These are phyloP conservation scores for Wickerhamomyces subpelliculosus DNA, from an alignment of 805 yeast species.

Conservation along the genomic window DNA sequence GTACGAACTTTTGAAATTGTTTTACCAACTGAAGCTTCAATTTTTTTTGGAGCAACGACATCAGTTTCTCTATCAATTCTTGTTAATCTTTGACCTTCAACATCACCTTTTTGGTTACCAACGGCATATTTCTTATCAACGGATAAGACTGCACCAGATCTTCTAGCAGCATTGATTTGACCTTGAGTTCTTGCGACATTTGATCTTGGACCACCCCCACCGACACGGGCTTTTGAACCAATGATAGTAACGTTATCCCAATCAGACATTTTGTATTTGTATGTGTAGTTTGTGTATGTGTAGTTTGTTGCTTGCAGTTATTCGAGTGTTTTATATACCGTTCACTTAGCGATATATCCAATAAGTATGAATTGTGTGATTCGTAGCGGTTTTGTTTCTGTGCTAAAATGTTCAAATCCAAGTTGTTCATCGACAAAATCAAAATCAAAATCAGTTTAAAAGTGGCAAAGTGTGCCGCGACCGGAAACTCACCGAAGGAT, in stretches of 20 bases:
- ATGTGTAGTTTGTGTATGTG: too few species aligned
- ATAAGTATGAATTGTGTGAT: not conserved
- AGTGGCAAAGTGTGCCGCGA: too few species aligned
- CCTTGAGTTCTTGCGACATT: constrained; percentile 72
- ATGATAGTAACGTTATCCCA: constrained; percentile 91
- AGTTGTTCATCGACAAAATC: too few species aligned
- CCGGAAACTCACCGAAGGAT: too few species aligned
- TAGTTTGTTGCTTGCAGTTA: too few species aligned
- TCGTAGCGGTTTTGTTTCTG: too few species aligned
- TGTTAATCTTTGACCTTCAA: constrained; percentile 93
- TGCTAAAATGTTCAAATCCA: too few species aligned
- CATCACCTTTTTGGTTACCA: constrained; percentile 52
- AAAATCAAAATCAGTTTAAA: too few species aligned
- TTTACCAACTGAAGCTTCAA: constrained; percentile 80
- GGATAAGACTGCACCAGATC: constrained; percentile 81
- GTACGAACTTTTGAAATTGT: constrained; percentile 80
- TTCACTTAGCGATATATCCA: not conserved
- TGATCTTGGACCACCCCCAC: constrained; percentile 83
- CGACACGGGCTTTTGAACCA: constrained; percentile 83
- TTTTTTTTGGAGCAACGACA: constrained; percentile 85
- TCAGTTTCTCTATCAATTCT: constrained; percentile 91
- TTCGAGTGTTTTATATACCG: too few species aligned
- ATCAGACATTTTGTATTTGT: constrained; percentile 46
- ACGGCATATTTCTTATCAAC: constrained; percentile 90
- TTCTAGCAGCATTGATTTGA: constrained; percentile 88